Base-by-base conservation (phyloP, 164 flowering plant species). In the Stephania cephalantha region DNA sequence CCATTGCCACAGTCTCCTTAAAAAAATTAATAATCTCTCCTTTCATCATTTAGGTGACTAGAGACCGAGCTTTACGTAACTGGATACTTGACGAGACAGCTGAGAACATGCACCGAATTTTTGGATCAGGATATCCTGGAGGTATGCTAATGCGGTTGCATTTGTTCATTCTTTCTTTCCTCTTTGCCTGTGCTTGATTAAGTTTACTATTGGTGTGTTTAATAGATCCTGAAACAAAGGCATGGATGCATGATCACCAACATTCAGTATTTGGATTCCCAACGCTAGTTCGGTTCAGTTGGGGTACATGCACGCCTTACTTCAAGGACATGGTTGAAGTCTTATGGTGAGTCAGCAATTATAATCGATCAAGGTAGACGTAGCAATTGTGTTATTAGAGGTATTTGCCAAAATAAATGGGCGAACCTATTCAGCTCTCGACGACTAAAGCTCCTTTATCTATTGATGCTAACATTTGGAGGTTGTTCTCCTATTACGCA, bases 41-140 rank as follows among this genome's bases (percentile, higher is more conserved):
- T 77, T 74, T 52, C 29, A 6, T 8, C 18, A 44, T 73, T 18
- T 55, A 91, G 99, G 99, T 95, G 74, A 95, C 99, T 30, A 90
- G 99, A 83, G 97, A 93, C 66, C 83, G 88, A 83, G 90, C 93
- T 31, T 75, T 95, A 80, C 85, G 83, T 65, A 82, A 85, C 67
- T 95, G 97, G 98, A 82, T 86, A 74, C 86, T 88, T 55, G 91
- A 89, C 78, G 97, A 95, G 85, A 88, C 92, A 72, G 93, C 87
- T 67, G 94, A 88, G 79, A 85, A 86, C 75, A 83, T 93, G 84
- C 86, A 88, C 69, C 83, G 84, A 79, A 90, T 83, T 69, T 95
- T 95, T 81, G 99, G 99, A 69, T 95, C 99, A 77, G 99, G 97
- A 74, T 95, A 95, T 75, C 99, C 99, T 69, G 97, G 95, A 87